Base-by-base conservation (phyloP, 306 rosid species). In the Ziziphus jujuba region DNA sequence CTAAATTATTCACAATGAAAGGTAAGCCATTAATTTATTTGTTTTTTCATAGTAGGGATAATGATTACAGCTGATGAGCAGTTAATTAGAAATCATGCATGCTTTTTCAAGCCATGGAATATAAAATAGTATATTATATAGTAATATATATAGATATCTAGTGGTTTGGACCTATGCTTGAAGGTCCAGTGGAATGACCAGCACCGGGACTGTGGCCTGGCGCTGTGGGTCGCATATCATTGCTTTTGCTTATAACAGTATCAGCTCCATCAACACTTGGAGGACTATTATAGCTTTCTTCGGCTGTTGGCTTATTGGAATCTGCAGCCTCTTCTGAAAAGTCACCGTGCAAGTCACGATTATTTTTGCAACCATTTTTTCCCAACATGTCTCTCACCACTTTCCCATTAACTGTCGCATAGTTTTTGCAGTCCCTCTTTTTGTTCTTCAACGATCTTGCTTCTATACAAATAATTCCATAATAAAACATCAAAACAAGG, bases 151-250 rank as follows among this genome's bases (percentile, higher is more conserved):
- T 35, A n/a, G 2, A 9, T 14, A 17, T 23, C 68, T 80, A 80
- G 35, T 66, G 71, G 40, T 28, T 80, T 70, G 81, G 79, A 49
- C 61, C 71, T 1, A 16, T n/a, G 22, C 13, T 54, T 33, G 67
- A 23, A 5, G 82, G 76, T 17, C 85, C 85, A 45, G 67, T 24
- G 25, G 84, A 71, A 72, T 84, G 92, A 6, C 98, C 98, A 13
- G 87, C 97, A 7, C 98, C 98, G 9, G 97, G 98, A 49, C 95
- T 87, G 67, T 92, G 93, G 53, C 98, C 97, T 0, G 97, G 96
- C 0, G 78, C 77, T 2, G 97, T 89, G 2, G 98, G 87, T 16
- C 91, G 84, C 47, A 71, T 81, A 74, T 84, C 89, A 10, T 81
- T 90, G 11, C 34, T 63, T 8, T 33, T 74, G 56, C 69, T 40